These are phyloP conservation scores for Zygosaccharomyces pseudobailii DNA, from an alignment of 1,139 yeast genomes.

Conservation along the genomic window DNA sequence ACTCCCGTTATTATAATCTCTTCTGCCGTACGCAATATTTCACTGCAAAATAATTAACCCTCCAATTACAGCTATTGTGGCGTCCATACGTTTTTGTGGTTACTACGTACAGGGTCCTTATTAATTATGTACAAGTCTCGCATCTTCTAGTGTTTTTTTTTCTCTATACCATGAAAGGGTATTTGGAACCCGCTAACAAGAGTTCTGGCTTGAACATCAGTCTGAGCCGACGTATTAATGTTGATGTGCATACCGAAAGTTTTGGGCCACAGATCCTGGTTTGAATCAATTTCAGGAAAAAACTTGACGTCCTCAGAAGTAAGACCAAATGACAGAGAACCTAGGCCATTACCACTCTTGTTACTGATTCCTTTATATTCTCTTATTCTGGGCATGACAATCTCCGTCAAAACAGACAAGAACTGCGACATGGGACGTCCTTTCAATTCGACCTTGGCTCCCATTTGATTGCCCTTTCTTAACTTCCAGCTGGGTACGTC, in stretches of 20 bases:
- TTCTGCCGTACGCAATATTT: not conserved
- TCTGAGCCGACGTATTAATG: constrained; percentile 82
- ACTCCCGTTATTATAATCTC: not conserved
- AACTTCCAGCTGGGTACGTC: constrained; percentile 86
- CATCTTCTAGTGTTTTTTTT: constrained; percentile 15
- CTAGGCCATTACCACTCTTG: constrained; percentile 76
- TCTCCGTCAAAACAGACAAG: constrained; percentile 76
- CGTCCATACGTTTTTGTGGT: not conserved
- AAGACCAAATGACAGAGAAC: constrained; percentile 83
- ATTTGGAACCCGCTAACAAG: constrained; percentile 78
- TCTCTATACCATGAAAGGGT: constrained; percentile 62
- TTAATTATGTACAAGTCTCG: not conserved
- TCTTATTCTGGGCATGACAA: constrained; percentile 90
- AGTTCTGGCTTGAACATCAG: constrained; percentile 87
- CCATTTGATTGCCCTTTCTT: constrained; percentile 86
- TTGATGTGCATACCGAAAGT: constrained; percentile 85
- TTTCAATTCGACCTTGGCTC: constrained; percentile 73
- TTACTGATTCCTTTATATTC: constrained; percentile 76
- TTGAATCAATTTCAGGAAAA: constrained; percentile 92
- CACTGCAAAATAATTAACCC: not conserved
- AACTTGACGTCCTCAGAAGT: constrained; percentile 68
- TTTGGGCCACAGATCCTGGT: constrained; percentile 85
- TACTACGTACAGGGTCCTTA: not conserved
- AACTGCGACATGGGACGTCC: constrained; percentile 89
- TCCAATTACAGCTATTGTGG: not conserved